Evolutionary conservation across 495 filamentous ascomycete genomes (phyloP).

Genomic region (Penicillium dipodomyicola): DNA sequence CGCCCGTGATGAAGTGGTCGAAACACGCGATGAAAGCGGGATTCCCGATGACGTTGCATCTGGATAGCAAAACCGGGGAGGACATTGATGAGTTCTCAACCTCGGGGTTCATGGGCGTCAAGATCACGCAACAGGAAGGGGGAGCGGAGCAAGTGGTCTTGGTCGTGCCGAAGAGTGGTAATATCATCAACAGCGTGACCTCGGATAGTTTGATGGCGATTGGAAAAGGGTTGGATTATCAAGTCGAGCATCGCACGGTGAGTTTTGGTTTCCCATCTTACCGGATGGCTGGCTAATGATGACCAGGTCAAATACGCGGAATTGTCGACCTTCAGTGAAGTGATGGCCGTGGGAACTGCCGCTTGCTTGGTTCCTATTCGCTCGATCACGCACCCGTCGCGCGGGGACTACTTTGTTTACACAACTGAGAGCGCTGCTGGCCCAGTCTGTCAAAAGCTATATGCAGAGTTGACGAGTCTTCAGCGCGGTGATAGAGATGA

Average conservation of each 20-base stretch:
- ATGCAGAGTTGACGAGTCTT: conserved; percentile 6
- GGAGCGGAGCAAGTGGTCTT: conserved; percentile 2
- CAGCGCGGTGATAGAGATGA: conserved; percentile 8
- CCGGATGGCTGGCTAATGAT: no score
- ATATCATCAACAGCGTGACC: conserved; percentile 13
- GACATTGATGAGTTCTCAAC: no score
- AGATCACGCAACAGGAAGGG: no score
- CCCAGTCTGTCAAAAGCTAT: conserved; percentile 10
- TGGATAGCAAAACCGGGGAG: no score
- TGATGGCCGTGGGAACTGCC: conserved; percentile 15
- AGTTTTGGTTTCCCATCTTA: neutral
- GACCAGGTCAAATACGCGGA: conserved; percentile 12
- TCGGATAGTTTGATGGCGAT: conserved; percentile 4
- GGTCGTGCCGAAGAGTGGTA: conserved; percentile 8
- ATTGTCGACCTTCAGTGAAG: conserved; percentile 9
- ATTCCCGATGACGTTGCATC: no score
- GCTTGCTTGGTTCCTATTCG: conserved; percentile 11
- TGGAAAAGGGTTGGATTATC: conserved; percentile 2
- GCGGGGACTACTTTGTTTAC: conserved; percentile 8
- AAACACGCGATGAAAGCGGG: no score
- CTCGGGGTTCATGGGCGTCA: no score
- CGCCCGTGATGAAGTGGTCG: no score
- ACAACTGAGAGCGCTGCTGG: neutral
- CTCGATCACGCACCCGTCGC: conserved; percentile 6
- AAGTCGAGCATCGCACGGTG: conserved; percentile 9